Evolutionary conservation across 2,329 filamentous ascomycete genomes (phyloP), one percentile per base, ranked within the genome.

Genomic region (Iodosphaeria phyllophila): DNA sequence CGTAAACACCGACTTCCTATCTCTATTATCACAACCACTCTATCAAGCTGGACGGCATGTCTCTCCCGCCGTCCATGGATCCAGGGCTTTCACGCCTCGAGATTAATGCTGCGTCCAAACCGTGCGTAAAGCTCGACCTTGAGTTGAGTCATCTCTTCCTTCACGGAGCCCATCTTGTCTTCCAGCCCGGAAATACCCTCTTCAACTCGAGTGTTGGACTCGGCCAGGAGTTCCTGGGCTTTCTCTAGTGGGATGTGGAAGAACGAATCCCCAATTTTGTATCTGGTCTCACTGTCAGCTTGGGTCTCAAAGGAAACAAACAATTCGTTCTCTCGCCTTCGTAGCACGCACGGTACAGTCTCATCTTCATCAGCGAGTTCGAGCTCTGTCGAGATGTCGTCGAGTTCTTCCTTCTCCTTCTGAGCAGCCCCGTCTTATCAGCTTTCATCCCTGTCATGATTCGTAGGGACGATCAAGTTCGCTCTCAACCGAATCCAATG

Each of bases 391-490:
- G 75, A 76, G 27, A 98, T 66, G 49, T 98, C 89, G 46, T 95
- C 84, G 4, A 95, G 67, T 44, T 95, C 89, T 51, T 98, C 89
- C 55, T 93, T 95, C 50, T 95, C 86, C 58, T 95, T 95, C 86
- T 95, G 43, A 27, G 36, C n/a, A 10, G 9, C 22, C 27, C 23
- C 18, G 28, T 27, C 31, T 42, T 42, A 43, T 32, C 18, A 33
- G 27, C 25, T 8, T 27, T 20, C n/a, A 8, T 16, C 15, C 23
- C 16, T 16, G 18, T 21, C 20, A 23, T 18, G 20, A 22, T 14
- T 17, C 23, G 22, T 13, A 18, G 25, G 13, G 21, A 14, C 4
- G 27, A 34, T n/a, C n/a, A n/a, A n/a, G n/a, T n/a, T n/a, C n/a
- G n/a, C n/a, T n/a, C n/a, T n/a, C n/a, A n/a, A n/a, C n/a, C n/a